These are phyloP conservation scores for Pichia scutulata DNA, from an alignment of 805 yeast species.

Conservation along the genomic window DNA sequence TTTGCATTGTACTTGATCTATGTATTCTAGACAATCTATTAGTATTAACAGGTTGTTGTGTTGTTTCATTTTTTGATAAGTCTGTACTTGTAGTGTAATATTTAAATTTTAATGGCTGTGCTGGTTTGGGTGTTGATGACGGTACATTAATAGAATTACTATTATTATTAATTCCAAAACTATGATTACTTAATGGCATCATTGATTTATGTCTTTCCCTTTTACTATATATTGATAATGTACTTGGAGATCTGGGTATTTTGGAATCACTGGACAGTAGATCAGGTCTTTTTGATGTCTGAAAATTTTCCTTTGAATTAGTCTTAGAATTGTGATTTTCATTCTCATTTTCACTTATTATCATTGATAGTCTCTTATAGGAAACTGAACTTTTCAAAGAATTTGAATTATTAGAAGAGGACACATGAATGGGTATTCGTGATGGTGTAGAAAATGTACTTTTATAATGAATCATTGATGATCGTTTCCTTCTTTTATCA, in stretches of 20 bases:
- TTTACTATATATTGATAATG: background rate
- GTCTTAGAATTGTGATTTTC: background rate
- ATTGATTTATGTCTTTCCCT: background rate
- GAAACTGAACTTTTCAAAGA: background rate
- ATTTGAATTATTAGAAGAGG: background rate
- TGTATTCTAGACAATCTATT: background rate
- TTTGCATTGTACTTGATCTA: background rate
- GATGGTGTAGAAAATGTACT: background rate
- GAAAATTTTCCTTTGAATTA: background rate
- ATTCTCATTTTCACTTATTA: background rate
- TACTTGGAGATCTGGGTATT: conserved; percentile 5
- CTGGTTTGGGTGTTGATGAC: background rate
- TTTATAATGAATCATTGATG: background rate
- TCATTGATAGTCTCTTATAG: background rate
- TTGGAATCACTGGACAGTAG: background rate
- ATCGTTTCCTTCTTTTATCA: background rate
- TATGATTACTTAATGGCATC: background rate
- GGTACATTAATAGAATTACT: background rate
- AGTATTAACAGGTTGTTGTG: too few species aligned
- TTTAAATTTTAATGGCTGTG: background rate
- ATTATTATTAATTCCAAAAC: background rate
- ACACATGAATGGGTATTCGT: background rate
- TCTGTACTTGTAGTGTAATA: background rate
- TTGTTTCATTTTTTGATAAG: background rate
- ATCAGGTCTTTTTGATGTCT: background rate